Percentiles rank a stretch among this genome's conserved stretches.
These are phyloP conservation scores for Hanseniaspora sp. DNA, from an alignment of 1,139 yeast genomes.

Conservation along the genomic window DNA sequence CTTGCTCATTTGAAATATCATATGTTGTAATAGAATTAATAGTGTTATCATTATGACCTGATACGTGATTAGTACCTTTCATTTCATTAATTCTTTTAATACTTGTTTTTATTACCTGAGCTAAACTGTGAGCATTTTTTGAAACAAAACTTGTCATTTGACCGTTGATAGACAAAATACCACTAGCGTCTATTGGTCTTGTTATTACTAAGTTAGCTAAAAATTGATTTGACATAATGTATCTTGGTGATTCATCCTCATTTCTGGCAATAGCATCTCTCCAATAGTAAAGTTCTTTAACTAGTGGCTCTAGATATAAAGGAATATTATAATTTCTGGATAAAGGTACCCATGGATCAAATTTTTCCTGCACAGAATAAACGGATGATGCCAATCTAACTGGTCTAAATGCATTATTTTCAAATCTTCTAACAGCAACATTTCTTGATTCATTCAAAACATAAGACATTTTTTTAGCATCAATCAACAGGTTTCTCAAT, in stretches of 20 bases:
- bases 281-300: slow-evolving; percentile 65
- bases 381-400: slow-evolving; percentile 31
- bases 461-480: slow-evolving; percentile 40
- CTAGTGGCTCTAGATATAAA: slow-evolving; percentile 42
- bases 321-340: slow-evolving; percentile 60
- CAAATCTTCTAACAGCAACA: slow-evolving; percentile 75
- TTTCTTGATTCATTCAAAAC: slow-evolving; percentile 68
- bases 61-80: not conserved
- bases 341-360: slow-evolving; percentile 49
- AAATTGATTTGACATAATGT: slow-evolving; percentile 71
- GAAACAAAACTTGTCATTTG: slow-evolving; percentile 49
- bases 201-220: slow-evolving; percentile 50
- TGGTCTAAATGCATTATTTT: slow-evolving; percentile 56
- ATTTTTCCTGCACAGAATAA: slow-evolving; percentile 40
- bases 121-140: slow-evolving; percentile 45
- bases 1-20: not conserved
- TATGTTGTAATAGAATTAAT: not conserved
- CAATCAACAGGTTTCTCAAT: slow-evolving; percentile 53
- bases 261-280: slow-evolving; percentile 65
- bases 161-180: slow-evolving; percentile 44
- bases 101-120: slow-evolving; percentile 37
- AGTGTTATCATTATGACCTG: not conserved
- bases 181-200: slow-evolving; percentile 47
- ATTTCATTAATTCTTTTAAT: not conserved
- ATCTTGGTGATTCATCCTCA: slow-evolving; percentile 76